Evolutionary conservation across 257 asterid genomes (phyloP).

Genomic region (Phtheirospermum japonicum): DNA sequence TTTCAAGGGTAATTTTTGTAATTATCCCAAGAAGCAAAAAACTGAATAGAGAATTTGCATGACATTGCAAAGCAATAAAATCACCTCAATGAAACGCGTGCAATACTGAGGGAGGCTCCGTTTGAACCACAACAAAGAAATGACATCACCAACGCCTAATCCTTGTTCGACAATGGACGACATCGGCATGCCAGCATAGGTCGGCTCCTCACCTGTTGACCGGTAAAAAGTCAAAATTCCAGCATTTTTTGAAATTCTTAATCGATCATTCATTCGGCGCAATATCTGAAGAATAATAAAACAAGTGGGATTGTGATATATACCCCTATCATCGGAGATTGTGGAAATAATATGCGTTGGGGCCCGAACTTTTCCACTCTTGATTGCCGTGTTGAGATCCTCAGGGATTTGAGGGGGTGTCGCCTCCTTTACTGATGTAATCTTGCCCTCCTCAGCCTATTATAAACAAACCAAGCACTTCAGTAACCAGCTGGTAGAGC

Average conservation of each 20-base stretch:
- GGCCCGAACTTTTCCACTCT: constrained; percentile 98
- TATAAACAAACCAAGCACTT: too few relatives aligned
- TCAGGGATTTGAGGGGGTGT: constrained; percentile 96
- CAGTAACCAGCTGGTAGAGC: too few relatives aligned
- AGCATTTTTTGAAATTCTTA: too few relatives aligned
- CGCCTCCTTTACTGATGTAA: constrained; percentile 77
- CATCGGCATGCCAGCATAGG: constrained; percentile 95
- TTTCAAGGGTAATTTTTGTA: too few relatives aligned
- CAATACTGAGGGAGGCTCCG: constrained; percentile 98
- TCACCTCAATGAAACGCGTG: constrained; percentile 92
- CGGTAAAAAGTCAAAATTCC: constrained; percentile 21
- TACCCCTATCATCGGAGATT: constrained; percentile 97
- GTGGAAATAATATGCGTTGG: constrained; percentile 99
- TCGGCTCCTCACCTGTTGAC: constrained; percentile 99
- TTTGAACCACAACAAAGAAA: constrained; percentile 96
- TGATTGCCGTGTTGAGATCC: constrained; percentile 87
- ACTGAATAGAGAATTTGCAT: too few relatives aligned
- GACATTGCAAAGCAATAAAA: constrained; percentile 21
- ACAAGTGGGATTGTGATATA: constrained; percentile 10
- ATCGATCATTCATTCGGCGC: too few relatives aligned
- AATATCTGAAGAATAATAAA: constrained; percentile 14
- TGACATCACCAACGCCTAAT: constrained; percentile 92
- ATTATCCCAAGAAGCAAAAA: background rate
- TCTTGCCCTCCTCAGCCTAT: constrained; percentile 73
- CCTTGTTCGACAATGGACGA: constrained; percentile 97